A percentile compares a stretch with the other conserved stretches of the same genome.
phyloP scores from a whole-genome alignment of 164 flowering plant species.

The Tetrastigma voinierianum region DNA sequence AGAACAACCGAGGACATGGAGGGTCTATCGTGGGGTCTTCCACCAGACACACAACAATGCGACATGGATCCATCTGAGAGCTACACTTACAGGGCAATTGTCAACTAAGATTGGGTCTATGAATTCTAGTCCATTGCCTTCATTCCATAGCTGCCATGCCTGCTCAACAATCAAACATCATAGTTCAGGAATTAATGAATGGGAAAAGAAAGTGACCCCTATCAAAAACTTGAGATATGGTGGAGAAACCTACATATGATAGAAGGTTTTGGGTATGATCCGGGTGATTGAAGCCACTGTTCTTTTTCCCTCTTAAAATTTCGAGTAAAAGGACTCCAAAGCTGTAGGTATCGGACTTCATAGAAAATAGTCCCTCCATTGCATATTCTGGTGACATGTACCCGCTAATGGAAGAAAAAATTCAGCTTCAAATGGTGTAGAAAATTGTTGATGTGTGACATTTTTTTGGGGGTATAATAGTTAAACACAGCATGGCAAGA shows the following conservation, averaged over 20 bases:
- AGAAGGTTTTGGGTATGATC: constrained; percentile 13
- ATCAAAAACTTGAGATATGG: no score
- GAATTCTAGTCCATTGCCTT: constrained; percentile 22
- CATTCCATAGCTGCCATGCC: constrained; percentile 26
- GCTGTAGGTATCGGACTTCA: constrained; percentile 47
- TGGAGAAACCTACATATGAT: constrained; percentile 6
- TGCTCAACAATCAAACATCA: constrained; percentile 6
- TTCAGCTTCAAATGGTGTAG: neutral
- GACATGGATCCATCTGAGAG: constrained; percentile 28
- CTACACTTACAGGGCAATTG: constrained; percentile 14
- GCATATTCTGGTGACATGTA: constrained; percentile 56
- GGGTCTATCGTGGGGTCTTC: constrained; percentile 27
- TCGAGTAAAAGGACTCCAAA: constrained; percentile 47
- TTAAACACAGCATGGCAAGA: neutral
- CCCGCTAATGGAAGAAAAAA: constrained; percentile 14
- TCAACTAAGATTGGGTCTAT: constrained; percentile 15
- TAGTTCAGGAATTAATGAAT: neutral
- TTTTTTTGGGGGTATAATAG: no score
- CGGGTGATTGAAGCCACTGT: constrained; percentile 13
- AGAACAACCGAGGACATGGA: constrained; percentile 26
- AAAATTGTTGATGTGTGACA: no score
- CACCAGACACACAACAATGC: constrained; percentile 33
- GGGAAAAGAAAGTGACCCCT: neutral
- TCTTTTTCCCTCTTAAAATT: constrained; percentile 33
- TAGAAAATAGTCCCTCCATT: constrained; percentile 37